Evolutionary conservation across 2,329 filamentous ascomycete species (phyloP).

Genomic region (Nemania sp.): DNA sequence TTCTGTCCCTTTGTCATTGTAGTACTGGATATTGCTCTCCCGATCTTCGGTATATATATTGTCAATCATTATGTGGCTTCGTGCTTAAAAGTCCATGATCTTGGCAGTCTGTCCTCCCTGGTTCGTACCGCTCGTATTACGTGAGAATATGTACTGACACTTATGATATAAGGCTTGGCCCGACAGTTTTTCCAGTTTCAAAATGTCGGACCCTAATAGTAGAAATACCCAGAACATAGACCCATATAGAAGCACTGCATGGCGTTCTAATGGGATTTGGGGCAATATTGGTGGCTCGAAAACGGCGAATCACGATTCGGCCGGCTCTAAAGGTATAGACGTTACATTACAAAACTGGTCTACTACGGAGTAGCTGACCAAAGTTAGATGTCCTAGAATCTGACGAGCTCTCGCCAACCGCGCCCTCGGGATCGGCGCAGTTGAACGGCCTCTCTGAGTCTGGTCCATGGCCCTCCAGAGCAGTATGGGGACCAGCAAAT

Average conservation of each 20-base stretch:
- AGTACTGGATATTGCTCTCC: no score
- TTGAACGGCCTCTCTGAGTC: conserved; percentile 70
- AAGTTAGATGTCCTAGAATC: conserved; percentile 40
- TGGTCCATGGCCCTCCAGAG: conserved; percentile 60
- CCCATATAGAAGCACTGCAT: conserved; percentile 44
- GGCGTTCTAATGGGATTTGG: conserved; percentile 54
- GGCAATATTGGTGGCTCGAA: conserved; percentile 53
- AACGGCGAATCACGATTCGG: conserved; percentile 49
- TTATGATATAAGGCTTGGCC: conserved; percentile 27
- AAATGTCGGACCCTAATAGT: conserved; percentile 39
- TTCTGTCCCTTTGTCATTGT: neutral
- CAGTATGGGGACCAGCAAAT: conserved; percentile 60
- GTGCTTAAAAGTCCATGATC: neutral
- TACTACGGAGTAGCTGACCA: neutral
- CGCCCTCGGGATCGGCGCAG: conserved; percentile 69
- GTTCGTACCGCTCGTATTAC: neutral
- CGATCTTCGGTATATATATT: neutral
- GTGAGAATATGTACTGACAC: conserved; percentile 5
- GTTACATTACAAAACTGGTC: conserved; percentile 13
- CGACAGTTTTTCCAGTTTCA: conserved; percentile 44
- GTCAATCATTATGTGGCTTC: neutral
- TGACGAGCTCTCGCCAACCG: conserved; percentile 49
- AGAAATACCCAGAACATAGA: conserved; percentile 44
- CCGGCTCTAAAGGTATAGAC: conserved; percentile 52
- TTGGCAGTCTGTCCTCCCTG: neutral